phyloP scores from a whole-genome alignment of 768 basidiomycete species.

The Russula ochroleuca region DNA sequence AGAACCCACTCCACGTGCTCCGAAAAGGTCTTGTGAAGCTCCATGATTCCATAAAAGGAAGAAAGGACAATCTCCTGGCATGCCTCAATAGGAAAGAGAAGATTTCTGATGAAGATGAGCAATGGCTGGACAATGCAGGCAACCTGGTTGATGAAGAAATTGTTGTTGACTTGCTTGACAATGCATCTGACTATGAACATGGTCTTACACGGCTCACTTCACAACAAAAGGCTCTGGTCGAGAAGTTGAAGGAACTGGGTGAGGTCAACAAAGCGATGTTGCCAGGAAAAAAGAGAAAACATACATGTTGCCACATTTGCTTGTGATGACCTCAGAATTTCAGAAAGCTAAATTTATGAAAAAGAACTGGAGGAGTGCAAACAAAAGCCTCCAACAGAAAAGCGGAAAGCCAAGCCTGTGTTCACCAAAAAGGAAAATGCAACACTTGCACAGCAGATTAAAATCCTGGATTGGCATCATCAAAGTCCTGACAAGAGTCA shows the following conservation, averaged over 20 bases:
- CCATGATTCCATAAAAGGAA: too few species aligned
- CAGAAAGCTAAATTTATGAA: too few species aligned
- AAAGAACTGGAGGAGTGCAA: too few species aligned
- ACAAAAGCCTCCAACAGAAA: too few species aligned
- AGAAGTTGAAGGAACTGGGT: neutral
- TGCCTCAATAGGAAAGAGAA: too few species aligned
- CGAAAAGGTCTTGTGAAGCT: too few species aligned
- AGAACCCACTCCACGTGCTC: too few species aligned
- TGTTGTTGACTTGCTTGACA: neutral
- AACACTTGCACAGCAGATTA: neutral
- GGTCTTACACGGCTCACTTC: neutral
- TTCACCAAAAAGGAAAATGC: slow-evolving; percentile 3
- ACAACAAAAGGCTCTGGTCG: neutral
- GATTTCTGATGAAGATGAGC: neutral
- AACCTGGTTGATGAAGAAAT: neutral
- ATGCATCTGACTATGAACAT: neutral
- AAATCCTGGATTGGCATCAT: neutral
- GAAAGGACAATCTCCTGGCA: neutral
- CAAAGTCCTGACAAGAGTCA: neutral
- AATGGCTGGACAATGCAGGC: neutral
- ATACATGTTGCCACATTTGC: too few species aligned
- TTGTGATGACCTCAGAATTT: too few species aligned
- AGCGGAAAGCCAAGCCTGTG: neutral
- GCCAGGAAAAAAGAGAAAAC: neutral
- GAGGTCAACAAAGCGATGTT: neutral